Percentiles rank a stretch among this genome's conserved stretches.
These are phyloP conservation scores for Acanthamoeba sp. DNA, from an alignment of 208 protist genomes.

Conservation along the genomic window DNA sequence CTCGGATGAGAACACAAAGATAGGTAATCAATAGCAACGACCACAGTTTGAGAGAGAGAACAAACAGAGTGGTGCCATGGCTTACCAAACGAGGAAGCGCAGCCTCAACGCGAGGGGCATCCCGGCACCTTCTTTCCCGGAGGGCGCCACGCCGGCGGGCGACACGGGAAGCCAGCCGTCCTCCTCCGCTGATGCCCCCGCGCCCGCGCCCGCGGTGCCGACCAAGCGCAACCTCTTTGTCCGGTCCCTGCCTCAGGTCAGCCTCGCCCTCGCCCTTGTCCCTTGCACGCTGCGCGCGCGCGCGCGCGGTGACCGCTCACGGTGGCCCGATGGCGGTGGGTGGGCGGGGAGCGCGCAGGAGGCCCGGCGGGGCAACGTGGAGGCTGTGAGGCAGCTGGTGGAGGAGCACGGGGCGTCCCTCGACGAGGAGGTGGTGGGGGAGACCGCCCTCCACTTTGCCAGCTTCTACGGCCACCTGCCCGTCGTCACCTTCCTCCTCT, in stretches of 20 bases:
- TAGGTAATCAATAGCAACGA: no score
- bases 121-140: no score
- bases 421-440: background rate
- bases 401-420: background rate
- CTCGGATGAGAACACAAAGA: no score
- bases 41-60: no score
- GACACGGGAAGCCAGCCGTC: no score
- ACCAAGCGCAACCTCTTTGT: constrained; percentile 22
- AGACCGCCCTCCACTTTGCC: constrained; percentile 59
- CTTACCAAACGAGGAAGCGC: background rate
- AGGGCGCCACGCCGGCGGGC: no score
- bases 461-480: constrained; percentile 58
- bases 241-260: constrained; percentile 28
- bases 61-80: background rate
- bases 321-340: background rate
- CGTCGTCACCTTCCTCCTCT: constrained; percentile 36
- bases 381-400: constrained; percentile 13
- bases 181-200: no score
- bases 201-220: background rate
- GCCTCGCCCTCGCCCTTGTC: no score
- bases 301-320: background rate
- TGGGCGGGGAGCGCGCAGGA: background rate
- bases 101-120: background rate
- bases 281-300: background rate
- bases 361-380: constrained; percentile 39